Percentiles rank a stretch among this genome's conserved stretches.
Conservation (phyloP, 2,329 filamentous ascomycete species). For the Botryotinia narcissicola region DNA sequence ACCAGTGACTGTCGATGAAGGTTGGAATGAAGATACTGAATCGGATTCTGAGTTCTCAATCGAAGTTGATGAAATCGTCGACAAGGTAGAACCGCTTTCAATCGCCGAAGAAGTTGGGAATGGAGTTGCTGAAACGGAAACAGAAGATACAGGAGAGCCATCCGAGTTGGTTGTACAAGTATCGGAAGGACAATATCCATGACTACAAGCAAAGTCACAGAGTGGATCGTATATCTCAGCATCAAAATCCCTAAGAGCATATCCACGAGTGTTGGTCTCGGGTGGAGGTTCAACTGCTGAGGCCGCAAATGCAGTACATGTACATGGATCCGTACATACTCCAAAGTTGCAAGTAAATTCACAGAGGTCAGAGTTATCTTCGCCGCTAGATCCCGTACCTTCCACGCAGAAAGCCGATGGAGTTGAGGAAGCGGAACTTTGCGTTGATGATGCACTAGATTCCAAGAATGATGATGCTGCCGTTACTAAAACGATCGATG, state of each 20-base stretch:
- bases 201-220: constrained; percentile 4
- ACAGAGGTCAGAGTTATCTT: neutral
- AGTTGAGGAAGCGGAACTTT: neutral
- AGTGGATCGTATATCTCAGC: neutral
- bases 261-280: neutral
- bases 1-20: neutral
- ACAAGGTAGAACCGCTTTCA: no score
- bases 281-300: constrained; percentile 7
- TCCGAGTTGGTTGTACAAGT: neutral
- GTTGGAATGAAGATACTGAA: neutral
- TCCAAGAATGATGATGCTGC: neutral
- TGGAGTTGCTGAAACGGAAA: neutral
- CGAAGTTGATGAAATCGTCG: neutral
- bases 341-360: constrained; percentile 12
- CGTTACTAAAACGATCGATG: neutral
- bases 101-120: neutral
- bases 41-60: neutral
- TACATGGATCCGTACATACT: constrained; percentile 3
- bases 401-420: neutral
- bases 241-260: neutral
- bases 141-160: neutral
- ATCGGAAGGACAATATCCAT: neutral
- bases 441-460: neutral
- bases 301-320: constrained; percentile 8
- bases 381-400: neutral